A percentile compares a stretch with the other conserved stretches of the same genome.
Conservation (phyloP, 2,329 filamentous ascomycete species). For the Clonostachys rosea region DNA sequence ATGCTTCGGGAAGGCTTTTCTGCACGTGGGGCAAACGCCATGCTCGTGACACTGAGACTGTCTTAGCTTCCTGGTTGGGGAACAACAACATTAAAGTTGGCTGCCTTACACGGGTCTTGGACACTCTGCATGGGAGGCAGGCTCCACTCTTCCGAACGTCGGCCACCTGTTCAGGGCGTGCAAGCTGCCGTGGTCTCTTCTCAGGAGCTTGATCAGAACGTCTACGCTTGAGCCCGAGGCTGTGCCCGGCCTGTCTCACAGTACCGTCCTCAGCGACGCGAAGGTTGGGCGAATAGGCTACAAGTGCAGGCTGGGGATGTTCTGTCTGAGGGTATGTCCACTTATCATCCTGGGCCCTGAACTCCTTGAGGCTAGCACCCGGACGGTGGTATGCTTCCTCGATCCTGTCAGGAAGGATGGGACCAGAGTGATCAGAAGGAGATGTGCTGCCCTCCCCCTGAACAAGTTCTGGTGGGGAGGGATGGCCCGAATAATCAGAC, state of each 20-base stretch:
- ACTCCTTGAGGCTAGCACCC: slow-evolving; percentile 23
- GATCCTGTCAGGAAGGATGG: slow-evolving; percentile 20
- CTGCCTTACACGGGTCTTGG: slow-evolving; percentile 40
- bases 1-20: slow-evolving; percentile 32
- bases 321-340: slow-evolving; percentile 32
- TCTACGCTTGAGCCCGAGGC: slow-evolving; percentile 26
- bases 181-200: slow-evolving; percentile 28
- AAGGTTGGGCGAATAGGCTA: slow-evolving; percentile 20
- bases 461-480: slow-evolving; percentile 27
- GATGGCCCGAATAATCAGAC: slow-evolving; percentile 29
- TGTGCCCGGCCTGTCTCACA: slow-evolving; percentile 7
- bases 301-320: slow-evolving; percentile 16
- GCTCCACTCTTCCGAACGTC: slow-evolving; percentile 42
- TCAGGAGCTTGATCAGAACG: slow-evolving; percentile 23
- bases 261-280: background rate
- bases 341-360: slow-evolving; percentile 29
- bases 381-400: slow-evolving; percentile 20
- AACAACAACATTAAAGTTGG: background rate
- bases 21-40: slow-evolving; percentile 34
- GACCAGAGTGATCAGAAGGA: slow-evolving; percentile 31
- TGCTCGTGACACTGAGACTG: slow-evolving; percentile 28
- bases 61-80: background rate
- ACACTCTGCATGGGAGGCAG: slow-evolving; percentile 41
- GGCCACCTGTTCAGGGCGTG: slow-evolving; percentile 37
- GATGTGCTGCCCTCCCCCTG: slow-evolving; percentile 27